phyloP scores from a whole-genome alignment of 2,329 filamentous ascomycete genomes.

The Xylariaceae sp. region DNA sequence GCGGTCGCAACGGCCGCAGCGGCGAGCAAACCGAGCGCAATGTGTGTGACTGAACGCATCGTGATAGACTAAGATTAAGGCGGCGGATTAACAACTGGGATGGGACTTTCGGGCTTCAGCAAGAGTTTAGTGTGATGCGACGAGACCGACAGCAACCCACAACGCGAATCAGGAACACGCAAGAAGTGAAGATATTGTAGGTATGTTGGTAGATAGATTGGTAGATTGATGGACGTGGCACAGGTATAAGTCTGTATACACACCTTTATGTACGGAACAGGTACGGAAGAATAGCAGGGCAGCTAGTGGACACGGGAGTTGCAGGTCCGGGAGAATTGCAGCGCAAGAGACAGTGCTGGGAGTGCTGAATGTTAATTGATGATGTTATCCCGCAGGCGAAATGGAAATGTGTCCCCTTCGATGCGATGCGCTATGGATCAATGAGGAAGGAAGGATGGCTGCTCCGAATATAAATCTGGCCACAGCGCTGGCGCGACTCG shows the following conservation, averaged over 20 bases:
- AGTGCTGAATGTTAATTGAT: too few species aligned
- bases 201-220: neutral
- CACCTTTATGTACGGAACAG: neutral
- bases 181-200: neutral
- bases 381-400: neutral
- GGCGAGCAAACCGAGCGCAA: constrained; percentile 51
- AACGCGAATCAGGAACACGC: neutral
- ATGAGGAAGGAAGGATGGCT: constrained; percentile 25
- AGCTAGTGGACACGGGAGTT: neutral
- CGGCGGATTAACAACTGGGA: constrained; percentile 8
- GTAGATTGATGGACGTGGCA: neutral
- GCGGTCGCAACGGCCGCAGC: constrained; percentile 54
- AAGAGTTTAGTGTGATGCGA: constrained; percentile 6
- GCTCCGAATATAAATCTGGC: constrained; percentile 28
- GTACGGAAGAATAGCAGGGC: neutral
- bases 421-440: constrained; percentile 14
- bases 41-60: constrained; percentile 30
- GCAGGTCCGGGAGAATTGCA: constrained; percentile 3
- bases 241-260: neutral
- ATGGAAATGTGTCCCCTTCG: constrained; percentile 25
- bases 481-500: constrained; percentile 13
- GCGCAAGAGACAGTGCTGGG: constrained; percentile 15
- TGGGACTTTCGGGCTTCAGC: neutral
- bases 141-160: neutral
- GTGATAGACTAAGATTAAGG: constrained; percentile 15